Base-by-base conservation (phyloP, 2,329 filamentous ascomycete species). In the Amauroascus verrucosus region DNA sequence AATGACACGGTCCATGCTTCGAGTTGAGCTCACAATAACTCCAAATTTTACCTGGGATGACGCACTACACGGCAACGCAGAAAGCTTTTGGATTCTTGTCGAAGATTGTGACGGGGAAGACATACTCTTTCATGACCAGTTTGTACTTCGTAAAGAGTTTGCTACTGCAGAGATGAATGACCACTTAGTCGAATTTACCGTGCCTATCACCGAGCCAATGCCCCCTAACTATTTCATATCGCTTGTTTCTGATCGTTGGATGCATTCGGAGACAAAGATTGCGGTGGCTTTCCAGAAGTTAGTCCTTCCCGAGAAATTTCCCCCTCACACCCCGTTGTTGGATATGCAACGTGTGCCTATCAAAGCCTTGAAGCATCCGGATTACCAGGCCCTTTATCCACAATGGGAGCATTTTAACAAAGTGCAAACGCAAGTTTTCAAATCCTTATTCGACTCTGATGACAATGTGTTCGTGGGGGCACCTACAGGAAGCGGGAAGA, bases 161-260 rank as follows among this genome's bases (percentile, higher is more conserved):
- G 90, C 89, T 3, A 75, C 82, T 56, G 79, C 85, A 1, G 91
- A 97, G 63, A 80, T 84, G 67, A 96, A 91, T 59, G 91, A 97
- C 72, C 93, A 98, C 69, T 72, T 96, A 9, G 85, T 98, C 26
- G 93, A 98, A 61, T 93, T 98, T 62, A 97, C 91, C 0, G 91
- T 97, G 2, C 87, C 93, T 0, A 95, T 98, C 60, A 90, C 88
- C 0, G 93, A 98, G 61, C 94, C 94, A 0, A 95, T 97, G 86
- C 93, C 93, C 13, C 93, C 94, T 0, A 95, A 98, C 69, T 98
- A 98, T 73, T 98, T 98, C 72, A 88, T 98, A 63, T 93, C 89
- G 0, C 81, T 98, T 37, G 74, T 96, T 18, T 97, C 91, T 2
- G 93, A 98, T 68, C 80, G 93, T 61, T 98, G 93, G 93, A 96